Evolutionary conservation across 2,329 filamentous ascomycete genomes (phyloP).

Genomic region (Beauveria asiatica): DNA sequence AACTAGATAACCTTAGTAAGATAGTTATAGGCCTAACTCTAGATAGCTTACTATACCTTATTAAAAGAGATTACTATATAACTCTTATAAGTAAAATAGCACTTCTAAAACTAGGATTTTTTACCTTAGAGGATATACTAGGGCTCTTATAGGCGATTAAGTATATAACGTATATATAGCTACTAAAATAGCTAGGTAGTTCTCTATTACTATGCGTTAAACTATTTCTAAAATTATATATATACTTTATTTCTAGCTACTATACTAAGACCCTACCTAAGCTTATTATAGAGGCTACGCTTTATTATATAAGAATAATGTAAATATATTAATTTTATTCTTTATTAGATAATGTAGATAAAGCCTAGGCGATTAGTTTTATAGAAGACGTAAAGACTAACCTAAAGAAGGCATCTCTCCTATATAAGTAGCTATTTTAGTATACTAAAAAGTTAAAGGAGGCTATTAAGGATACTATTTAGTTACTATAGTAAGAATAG

Average conservation of each 20-base stretch:
- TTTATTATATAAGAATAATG: no score
- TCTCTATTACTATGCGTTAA: background rate
- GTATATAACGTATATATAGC: background rate
- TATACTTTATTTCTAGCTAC: background rate
- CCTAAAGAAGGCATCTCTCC: no score
- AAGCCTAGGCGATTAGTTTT: no score
- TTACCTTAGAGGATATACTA: background rate
- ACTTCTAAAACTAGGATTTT: background rate
- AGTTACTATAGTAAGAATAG: no score
- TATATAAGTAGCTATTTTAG: no score
- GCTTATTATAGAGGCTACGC: no score
- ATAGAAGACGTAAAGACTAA: no score
- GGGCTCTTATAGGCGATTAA: background rate
- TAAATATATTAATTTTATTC: no score
- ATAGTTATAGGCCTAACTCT: background rate
- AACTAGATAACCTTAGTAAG: no score
- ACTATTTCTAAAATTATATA: background rate
- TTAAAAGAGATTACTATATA: conserved; percentile 6
- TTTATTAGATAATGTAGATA: no score
- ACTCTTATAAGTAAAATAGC: background rate
- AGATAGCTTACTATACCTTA: background rate
- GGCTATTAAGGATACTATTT: no score
- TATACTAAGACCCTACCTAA: background rate
- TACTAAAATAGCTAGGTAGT: background rate
- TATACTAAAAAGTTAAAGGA: no score